Evolutionary conservation across 805 yeast species (phyloP), one percentile per base, ranked within the genome.

Genomic region (Saturnispora gosingensis): DNA sequence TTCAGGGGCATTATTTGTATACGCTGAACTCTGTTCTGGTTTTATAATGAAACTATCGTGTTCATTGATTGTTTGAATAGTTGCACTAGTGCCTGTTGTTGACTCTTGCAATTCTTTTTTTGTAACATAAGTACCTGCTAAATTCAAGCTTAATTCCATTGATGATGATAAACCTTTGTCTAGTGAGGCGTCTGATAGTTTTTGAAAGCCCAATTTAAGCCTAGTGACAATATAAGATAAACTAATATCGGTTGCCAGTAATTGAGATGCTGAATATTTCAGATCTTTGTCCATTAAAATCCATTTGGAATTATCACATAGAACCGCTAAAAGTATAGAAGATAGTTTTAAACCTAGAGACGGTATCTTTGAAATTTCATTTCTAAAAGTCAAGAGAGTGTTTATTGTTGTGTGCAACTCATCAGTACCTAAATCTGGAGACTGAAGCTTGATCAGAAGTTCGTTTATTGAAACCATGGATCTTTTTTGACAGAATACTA

Each of bases 211-310:
- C 5, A 45, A 9, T 24, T 44, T 49, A 20, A 49, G 24, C 28
- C 45, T 49, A 7, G 13, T 35, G 5, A 36, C 13, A 11, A 62
- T 39, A 18, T 61, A 64, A 4, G 61, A 59, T 2, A 65, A 4
- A 0, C 64, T 66, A 1, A 64, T 56, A 39, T 62, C 50, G n/a
- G 55, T 54, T 10, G 50, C 40, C n/a, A 65, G 44, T 10, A 60
- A 38, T 8, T 45, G 50, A 11, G 32, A 11, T 0, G 60, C 25
- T 1, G 27, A 20, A 1, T 20, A 7, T 28, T 55, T 48, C 2
- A 51, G 18, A 1, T 48, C 32, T 1, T 27, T 2, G 11, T 58
- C 60, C 9, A 57, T 16, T 15, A 62, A 32, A 2, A 15, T n/a
- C 52, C 52, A 49, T 28, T 44, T 49, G 4, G 45, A 36, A 9